Conservation (phyloP, 305 asterid species). For the Fraxinus angustifolia region DNA sequence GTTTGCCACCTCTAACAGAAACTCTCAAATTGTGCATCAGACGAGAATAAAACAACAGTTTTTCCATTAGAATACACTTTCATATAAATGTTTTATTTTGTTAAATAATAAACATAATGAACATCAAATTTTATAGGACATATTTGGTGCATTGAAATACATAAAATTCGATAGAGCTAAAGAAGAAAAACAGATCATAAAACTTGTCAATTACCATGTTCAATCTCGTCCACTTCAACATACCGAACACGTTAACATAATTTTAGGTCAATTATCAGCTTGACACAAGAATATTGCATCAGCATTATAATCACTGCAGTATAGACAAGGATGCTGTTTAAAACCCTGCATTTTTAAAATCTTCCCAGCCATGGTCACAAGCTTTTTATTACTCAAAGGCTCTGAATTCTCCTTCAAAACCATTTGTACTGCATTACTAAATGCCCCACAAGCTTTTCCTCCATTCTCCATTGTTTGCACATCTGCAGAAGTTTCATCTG, state of each 20-base stretch:
- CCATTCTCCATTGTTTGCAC: conserved; percentile 31
- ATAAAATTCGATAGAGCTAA: background rate
- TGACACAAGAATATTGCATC: conserved; percentile 52
- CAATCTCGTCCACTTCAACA: background rate
- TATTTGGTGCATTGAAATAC: background rate
- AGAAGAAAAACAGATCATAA: background rate
- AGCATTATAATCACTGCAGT: conserved; percentile 72
- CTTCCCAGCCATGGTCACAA: conserved; percentile 60
- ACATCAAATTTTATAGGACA: background rate
- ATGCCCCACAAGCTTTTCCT: conserved; percentile 64
- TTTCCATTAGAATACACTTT: background rate
- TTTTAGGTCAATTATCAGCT: conserved; percentile 5
- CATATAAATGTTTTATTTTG: background rate
- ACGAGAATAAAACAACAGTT: background rate
- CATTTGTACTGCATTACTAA: conserved; percentile 59
- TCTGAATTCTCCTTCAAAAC: conserved; percentile 52
- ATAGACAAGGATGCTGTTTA: conserved; percentile 78
- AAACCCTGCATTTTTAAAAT: conserved; percentile 42
- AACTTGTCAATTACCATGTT: background rate
- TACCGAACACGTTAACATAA: background rate
- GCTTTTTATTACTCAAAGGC: conserved; percentile 48
- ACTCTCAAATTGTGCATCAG: background rate
- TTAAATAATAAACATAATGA: background rate
- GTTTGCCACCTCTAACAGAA: background rate
- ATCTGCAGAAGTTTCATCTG: conserved; percentile 69